Base-by-base conservation (phyloP, 2,329 filamentous ascomycete genomes). In the Venturia nashicola region DNA sequence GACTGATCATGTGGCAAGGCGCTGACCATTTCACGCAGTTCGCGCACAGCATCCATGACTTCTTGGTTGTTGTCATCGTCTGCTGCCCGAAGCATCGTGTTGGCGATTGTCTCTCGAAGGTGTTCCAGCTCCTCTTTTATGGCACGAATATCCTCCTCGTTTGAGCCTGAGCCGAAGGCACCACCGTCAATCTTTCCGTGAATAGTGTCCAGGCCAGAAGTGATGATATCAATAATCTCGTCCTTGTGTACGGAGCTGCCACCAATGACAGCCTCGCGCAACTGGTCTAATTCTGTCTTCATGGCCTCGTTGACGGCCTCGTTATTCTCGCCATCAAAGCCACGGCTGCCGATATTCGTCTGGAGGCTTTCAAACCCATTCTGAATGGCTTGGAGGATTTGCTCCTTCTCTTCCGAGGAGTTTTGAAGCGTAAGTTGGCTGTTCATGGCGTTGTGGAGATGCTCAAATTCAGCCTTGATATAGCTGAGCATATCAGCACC, bases 281-380 rank as follows among this genome's bases (percentile, higher is more conserved):
- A 82, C 63, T 90, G 86, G 67, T 94, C 90, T 61, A 96, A 88
- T 70, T 95, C 90, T 48, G 86, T 85, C 71, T 88, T 89, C 73
- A 96, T 86, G 61, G 90, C 84, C 65, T 90, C 87, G 46, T 86
- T 81, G 65, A 80, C 75, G 48, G 80, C 79, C 18, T 80, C 77
- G 60, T 71, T 74, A 1, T 72, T 70, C 1, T 76, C 75, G 5
- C 72, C 70, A 46, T 74, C 71, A 5, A 75, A 66, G n/a, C 66
- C 70, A 32, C 74, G 73, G 39, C 71, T 68, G 32, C 70, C 71
- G n/a, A 76, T 72, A 61, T 76, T 74, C 3, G 72, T 73, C 59
- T 76, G 75, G 69, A 78, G 74, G 48, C 71, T 71, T n/a, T 75
- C 72, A 59, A 78, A 75, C 0, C 75, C 74, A 20, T 71, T 70